Evolutionary conservation across 495 filamentous ascomycete species (phyloP).

Genomic region (Neurospora sp.): DNA sequence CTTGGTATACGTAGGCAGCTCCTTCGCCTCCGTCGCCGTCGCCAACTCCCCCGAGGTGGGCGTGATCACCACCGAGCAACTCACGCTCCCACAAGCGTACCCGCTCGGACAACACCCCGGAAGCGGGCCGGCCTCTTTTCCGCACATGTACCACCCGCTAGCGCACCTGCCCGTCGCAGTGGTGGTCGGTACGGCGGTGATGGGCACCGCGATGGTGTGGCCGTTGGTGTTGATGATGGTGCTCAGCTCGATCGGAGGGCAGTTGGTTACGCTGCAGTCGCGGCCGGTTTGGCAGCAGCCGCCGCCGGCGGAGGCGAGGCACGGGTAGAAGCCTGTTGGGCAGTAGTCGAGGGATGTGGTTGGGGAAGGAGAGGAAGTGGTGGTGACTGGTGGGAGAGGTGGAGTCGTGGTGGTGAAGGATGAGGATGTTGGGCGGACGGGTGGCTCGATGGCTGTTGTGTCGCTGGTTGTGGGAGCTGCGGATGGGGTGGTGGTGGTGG

Average conservation of each 20-base stretch:
- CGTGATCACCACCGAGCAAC: slow-evolving; percentile 45
- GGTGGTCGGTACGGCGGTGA: slow-evolving; percentile 25
- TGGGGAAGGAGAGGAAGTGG: slow-evolving; percentile 1
- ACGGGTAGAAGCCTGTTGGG: slow-evolving; percentile 47
- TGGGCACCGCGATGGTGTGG: slow-evolving; percentile 57
- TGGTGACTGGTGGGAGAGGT: neutral
- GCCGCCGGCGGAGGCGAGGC: slow-evolving; percentile 38
- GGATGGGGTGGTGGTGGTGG: neutral
- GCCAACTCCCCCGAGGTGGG: slow-evolving; percentile 13
- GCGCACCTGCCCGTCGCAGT: slow-evolving; percentile 47
- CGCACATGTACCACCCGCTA: slow-evolving; percentile 66
- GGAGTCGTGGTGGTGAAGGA: slow-evolving; percentile 11
- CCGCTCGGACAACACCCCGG: slow-evolving; percentile 75
- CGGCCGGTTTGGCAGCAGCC: slow-evolving; percentile 67
- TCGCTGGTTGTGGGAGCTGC: slow-evolving; percentile 16
- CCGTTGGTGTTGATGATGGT: slow-evolving; percentile 52
- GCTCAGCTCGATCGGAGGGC: slow-evolving; percentile 44
- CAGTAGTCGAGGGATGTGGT: slow-evolving; percentile 27
- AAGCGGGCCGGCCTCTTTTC: slow-evolving; percentile 36
- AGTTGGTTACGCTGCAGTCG: slow-evolving; percentile 53
- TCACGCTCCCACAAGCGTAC: slow-evolving; percentile 57
- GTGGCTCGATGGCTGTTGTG: slow-evolving; percentile 17
- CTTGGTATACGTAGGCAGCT: slow-evolving; percentile 22
- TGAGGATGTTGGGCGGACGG: slow-evolving; percentile 30
- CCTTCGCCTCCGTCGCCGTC: slow-evolving; percentile 53